Percentiles rank a stretch among this genome's conserved stretches.
phyloP scores from a whole-genome alignment of 106 monocot species.

The Dioscorea alata region DNA sequence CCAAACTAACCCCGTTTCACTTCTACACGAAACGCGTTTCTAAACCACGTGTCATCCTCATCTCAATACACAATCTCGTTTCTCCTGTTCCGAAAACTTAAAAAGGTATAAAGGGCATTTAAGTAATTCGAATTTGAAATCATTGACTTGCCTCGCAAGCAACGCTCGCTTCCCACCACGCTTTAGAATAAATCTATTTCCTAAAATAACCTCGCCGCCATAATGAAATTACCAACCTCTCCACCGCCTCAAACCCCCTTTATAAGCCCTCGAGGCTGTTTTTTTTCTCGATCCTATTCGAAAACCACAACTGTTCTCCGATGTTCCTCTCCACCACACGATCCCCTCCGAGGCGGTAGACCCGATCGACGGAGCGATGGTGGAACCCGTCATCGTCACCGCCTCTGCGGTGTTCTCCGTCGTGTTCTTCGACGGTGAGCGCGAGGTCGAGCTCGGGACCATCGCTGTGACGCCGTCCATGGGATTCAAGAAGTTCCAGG shows the following conservation, averaged over 20 bases:
- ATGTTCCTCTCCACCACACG: too few species aligned
- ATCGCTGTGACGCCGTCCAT: constrained; percentile 15
- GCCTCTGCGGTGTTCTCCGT: constrained; percentile 27
- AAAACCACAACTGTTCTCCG: background rate
- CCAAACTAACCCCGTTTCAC: too few species aligned
- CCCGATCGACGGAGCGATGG: constrained; percentile 8
- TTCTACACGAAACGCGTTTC: too few species aligned
- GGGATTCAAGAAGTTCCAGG: constrained; percentile 27
- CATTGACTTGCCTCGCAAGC: background rate
- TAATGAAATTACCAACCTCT: background rate
- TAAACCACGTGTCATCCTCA: too few species aligned
- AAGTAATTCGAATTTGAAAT: too few species aligned
- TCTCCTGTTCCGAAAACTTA: too few species aligned
- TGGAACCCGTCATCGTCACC: constrained; percentile 3
- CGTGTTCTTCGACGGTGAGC: constrained; percentile 42
- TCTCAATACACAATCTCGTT: too few species aligned
- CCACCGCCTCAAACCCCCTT: constrained; percentile 1
- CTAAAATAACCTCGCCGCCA: background rate
- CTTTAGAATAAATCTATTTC: background rate
- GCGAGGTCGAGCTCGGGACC: constrained; percentile 36
- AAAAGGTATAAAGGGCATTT: too few species aligned
- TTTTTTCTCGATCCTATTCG: background rate
- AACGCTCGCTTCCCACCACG: background rate
- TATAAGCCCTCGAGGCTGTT: background rate
- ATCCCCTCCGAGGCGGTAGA: background rate